These are phyloP conservation scores for Dactylellina sp. DNA, from an alignment of 2,329 filamentous ascomycete genomes.

Conservation along the genomic window DNA sequence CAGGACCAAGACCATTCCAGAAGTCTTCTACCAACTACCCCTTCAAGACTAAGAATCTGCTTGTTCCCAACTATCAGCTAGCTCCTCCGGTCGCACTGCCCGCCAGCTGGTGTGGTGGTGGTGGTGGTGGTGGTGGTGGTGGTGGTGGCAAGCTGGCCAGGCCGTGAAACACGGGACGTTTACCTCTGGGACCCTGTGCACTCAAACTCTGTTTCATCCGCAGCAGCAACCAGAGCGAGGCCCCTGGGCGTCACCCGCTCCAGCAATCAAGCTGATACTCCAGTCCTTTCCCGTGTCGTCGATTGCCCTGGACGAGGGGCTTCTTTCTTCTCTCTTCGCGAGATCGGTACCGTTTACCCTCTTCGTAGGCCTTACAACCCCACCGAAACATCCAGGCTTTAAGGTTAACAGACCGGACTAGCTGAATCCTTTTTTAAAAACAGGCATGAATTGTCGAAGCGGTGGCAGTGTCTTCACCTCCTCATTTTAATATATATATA, in stretches of 20 bases:
- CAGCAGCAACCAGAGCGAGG: not conserved
- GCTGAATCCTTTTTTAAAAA: too few relatives aligned
- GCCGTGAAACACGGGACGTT: conserved; percentile 53
- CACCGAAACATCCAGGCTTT: conserved; percentile 35
- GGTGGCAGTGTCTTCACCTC: conserved; percentile 44
- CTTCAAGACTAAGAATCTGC: not conserved
- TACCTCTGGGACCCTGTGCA: conserved; percentile 42
- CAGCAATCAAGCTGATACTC: conserved; percentile 46
- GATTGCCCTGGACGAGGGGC: not conserved
- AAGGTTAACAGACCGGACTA: conserved; percentile 32
- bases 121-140: not conserved
- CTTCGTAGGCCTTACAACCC: too few relatives aligned
- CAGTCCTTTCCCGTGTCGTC: conserved; percentile 17
- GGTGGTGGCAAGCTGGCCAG: conserved; percentile 7
- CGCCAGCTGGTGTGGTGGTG: not conserved
- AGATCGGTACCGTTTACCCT: conserved; percentile 10
- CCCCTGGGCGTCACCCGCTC: conserved; percentile 17
- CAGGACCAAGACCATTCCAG: conserved; percentile 18
- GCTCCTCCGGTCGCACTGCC: not conserved
- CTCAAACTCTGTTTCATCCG: conserved; percentile 47
- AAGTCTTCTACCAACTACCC: conserved; percentile 1
- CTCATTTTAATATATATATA: too few relatives aligned
- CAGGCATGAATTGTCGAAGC: conserved; percentile 46
- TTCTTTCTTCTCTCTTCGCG: not conserved
- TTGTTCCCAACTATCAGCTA: too few relatives aligned